phyloP scores from a whole-genome alignment of 2,329 filamentous ascomycete genomes.

The Nakataea oryzae region DNA sequence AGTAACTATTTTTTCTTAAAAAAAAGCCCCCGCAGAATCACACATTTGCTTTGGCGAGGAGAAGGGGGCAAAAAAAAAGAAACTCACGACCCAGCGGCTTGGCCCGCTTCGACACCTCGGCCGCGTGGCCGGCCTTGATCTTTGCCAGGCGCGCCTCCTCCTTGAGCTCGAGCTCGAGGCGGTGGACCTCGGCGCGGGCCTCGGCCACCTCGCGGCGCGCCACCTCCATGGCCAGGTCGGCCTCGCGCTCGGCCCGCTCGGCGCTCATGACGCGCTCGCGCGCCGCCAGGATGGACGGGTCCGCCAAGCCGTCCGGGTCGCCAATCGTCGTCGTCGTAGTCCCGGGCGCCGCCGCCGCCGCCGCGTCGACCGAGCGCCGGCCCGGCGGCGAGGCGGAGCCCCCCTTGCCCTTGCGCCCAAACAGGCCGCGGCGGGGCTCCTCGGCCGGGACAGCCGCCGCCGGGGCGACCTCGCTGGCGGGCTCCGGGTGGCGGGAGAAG shows the following conservation, averaged over 20 bases:
- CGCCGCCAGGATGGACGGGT: constrained; percentile 51
- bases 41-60: too few relatives aligned
- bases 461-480: constrained; percentile 18
- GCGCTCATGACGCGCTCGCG: constrained; percentile 51
- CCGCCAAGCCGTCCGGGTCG: constrained; percentile 27
- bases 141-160: constrained; percentile 55
- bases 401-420: constrained; percentile 15
- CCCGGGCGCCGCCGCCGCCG: constrained; percentile 10
- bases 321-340: neutral
- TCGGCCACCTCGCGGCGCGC: constrained; percentile 47
- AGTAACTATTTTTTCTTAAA: neutral
- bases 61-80: neutral
- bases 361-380: neutral
- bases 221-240: constrained; percentile 50
- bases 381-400: constrained; percentile 16
- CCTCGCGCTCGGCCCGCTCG: constrained; percentile 53
- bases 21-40: neutral
- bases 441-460: constrained; percentile 15
- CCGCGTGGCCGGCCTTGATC: constrained; percentile 58
- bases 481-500: constrained; percentile 20
- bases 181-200: constrained; percentile 52
- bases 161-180: constrained; percentile 53
- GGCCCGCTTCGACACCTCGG: constrained; percentile 56
- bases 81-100: constrained; percentile 56
- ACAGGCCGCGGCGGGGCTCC: constrained; percentile 21